Conservation (phyloP, 441 rosid genomes). For the Syzygium malaccense region DNA sequence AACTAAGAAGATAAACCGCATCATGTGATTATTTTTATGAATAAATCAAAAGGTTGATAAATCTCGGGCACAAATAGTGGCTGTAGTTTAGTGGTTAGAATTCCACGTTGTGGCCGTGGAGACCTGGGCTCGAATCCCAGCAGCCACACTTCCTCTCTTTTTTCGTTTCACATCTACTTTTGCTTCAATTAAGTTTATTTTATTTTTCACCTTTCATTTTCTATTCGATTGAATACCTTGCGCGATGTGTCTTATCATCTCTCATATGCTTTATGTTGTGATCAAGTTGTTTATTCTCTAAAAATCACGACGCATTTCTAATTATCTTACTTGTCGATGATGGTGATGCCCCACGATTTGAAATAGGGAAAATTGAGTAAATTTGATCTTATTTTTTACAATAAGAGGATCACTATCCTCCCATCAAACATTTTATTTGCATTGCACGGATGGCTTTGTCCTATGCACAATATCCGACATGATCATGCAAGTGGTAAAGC, state of each 20-base stretch:
- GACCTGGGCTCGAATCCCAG: slow-evolving; percentile 70
- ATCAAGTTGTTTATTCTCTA: too few species aligned
- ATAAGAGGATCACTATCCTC: neutral
- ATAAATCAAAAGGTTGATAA: accelerated
- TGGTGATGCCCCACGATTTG: accelerated
- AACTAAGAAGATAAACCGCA: neutral
- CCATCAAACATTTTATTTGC: neutral
- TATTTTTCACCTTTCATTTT: too few species aligned
- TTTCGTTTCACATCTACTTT: neutral
- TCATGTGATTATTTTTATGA: neutral
- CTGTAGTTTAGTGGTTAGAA: slow-evolving; percentile 63
- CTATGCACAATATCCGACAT: neutral
- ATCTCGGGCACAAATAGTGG: neutral
- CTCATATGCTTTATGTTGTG: accelerated
- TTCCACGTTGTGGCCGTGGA: slow-evolving; percentile 66
- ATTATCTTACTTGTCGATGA: neutral
- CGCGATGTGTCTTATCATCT: neutral
- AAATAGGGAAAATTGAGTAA: neutral
- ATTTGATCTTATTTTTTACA: neutral
- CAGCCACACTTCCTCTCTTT: slow-evolving; percentile 25
- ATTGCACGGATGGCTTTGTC: neutral
- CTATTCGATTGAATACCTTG: too few species aligned
- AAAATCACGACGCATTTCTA: neutral
- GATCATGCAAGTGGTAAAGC: neutral
- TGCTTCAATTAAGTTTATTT: neutral